Conservation (phyloP, 208 protist genomes). For the Trypanosomatidae sp. region DNA sequence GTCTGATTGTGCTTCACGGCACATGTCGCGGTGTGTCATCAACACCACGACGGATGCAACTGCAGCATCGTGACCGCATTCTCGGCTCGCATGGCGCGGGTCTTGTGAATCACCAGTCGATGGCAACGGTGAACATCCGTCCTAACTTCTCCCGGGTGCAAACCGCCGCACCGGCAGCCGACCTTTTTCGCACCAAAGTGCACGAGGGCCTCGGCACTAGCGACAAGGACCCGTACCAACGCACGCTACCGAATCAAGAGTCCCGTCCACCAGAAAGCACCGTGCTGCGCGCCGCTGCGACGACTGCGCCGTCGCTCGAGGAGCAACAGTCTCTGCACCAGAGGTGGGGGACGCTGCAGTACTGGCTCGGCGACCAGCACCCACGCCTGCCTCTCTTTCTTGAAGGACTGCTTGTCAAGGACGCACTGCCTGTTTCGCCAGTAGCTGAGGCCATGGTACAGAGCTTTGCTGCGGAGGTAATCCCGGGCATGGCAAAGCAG, state of each 20-base stretch:
- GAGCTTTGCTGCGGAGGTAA: slow-evolving; percentile 50
- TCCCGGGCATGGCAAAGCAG: slow-evolving; percentile 36
- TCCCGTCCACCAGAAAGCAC: slow-evolving; percentile 56
- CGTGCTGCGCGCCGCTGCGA: slow-evolving; percentile 37
- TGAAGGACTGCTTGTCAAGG: slow-evolving; percentile 35
- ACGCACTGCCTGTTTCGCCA: slow-evolving; percentile 59
- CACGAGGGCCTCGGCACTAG: slow-evolving; percentile 82
- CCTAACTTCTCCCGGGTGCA: slow-evolving; percentile 29
- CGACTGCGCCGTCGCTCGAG: slow-evolving; percentile 46
- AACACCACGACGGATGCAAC: slow-evolving; percentile 18
- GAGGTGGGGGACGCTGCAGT: slow-evolving; percentile 61
- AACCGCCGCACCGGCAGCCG: slow-evolving; percentile 54
- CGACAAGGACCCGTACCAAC: slow-evolving; percentile 67
- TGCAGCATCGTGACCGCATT: slow-evolving; percentile 63
- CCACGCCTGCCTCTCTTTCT: slow-evolving; percentile 69
- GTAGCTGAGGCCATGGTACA: slow-evolving; percentile 51
- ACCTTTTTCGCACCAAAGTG: slow-evolving; percentile 73
- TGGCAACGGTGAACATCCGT: slow-evolving; percentile 31
- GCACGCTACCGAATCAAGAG: slow-evolving; percentile 73
- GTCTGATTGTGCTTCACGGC: not conserved
- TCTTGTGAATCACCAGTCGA: slow-evolving; percentile 56
- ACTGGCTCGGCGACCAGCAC: slow-evolving; percentile 67
- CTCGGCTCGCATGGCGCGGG: slow-evolving; percentile 68
- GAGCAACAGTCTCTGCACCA: slow-evolving; percentile 37
- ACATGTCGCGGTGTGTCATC: slow-evolving; percentile 9